Evolutionary conservation across 2,329 filamentous ascomycete genomes (phyloP).

Genomic region (Aureobasidium lini): DNA sequence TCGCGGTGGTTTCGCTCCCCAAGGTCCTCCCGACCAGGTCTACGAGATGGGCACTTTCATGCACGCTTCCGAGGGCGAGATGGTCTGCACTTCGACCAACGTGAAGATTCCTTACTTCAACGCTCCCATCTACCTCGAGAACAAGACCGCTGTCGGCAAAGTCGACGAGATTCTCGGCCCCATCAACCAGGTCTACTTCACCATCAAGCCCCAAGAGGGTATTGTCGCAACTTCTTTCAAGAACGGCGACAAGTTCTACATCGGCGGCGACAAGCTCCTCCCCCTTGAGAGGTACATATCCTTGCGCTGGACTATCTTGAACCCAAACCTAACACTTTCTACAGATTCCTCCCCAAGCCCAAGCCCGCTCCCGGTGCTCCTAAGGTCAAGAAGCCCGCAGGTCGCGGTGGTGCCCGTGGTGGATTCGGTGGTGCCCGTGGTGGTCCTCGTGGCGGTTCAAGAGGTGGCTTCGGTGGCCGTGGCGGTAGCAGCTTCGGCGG

Average conservation of each 20-base stretch:
- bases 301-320: neutral
- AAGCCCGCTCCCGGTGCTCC: constrained; percentile 59
- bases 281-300: constrained; percentile 67
- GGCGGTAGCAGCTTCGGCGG: constrained; percentile 40
- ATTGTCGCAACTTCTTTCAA: constrained; percentile 95
- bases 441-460: constrained; percentile 42
- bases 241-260: constrained; percentile 94
- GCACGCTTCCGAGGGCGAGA: constrained; percentile 93
- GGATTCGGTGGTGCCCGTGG: constrained; percentile 23
- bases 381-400: constrained; percentile 64
- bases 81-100: constrained; percentile 94
- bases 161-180: constrained; percentile 97
- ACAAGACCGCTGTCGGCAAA: constrained; percentile 76
- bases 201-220: constrained; percentile 92
- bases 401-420: constrained; percentile 36
- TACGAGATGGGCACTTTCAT: constrained; percentile 85
- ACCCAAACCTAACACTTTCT: constrained; percentile 18
- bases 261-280: constrained; percentile 86
- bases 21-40: constrained; percentile 12
- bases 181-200: constrained; percentile 97
- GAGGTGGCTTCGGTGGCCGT: constrained; percentile 44
- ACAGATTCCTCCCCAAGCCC: constrained; percentile 82
- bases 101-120: constrained; percentile 98
- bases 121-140: constrained; percentile 96
- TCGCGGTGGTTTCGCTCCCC: constrained; percentile 13